A percentile compares a stretch with the other conserved stretches of the same genome.
These are phyloP conservation scores for Zizania palustris DNA, from an alignment of 202 grass and related monocot species.

Conservation along the genomic window DNA sequence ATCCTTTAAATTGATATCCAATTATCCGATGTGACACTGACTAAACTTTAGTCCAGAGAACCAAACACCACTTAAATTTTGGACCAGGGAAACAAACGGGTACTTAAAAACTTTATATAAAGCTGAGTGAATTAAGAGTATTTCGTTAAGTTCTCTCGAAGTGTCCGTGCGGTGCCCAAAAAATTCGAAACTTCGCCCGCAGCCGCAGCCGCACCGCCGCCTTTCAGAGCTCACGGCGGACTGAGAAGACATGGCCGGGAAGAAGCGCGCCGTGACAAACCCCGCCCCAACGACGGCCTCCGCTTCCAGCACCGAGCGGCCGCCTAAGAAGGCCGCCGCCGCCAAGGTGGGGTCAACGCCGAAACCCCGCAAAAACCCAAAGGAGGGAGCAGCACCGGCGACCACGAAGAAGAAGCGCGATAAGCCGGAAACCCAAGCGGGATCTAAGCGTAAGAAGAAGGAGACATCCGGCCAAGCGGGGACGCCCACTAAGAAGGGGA, in stretches of 20 bases:
- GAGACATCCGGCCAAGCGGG: slow-evolving; percentile 5
- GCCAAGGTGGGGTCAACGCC: neutral
- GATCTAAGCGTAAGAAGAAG: slow-evolving; percentile 33
- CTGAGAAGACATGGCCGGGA: slow-evolving; percentile 37
- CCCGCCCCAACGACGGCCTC: neutral
- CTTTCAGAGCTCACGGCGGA: slow-evolving; percentile 6
- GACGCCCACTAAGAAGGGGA: slow-evolving; percentile 35
- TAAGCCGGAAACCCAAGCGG: slow-evolving; percentile 14
- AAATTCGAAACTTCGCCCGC: slow-evolving; percentile 27
- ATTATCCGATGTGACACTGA: no score
- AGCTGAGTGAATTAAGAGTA: no score
- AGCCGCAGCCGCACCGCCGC: neutral
- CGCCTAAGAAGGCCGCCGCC: slow-evolving; percentile 3
- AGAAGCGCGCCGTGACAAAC: slow-evolving; percentile 20
- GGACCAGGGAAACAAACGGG: no score
- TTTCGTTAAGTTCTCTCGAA: neutral
- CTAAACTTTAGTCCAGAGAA: no score
- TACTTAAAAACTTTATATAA: no score
- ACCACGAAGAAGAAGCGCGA: slow-evolving; percentile 25
- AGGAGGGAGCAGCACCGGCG: slow-evolving; percentile 18
- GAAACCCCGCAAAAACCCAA: slow-evolving; percentile 19
- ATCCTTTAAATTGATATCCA: no score
- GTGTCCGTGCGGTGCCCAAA: slow-evolving; percentile 11
- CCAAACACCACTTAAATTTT: no score
- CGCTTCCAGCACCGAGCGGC: slow-evolving; percentile 6